Evolutionary conservation across 192 early-diverging fungal genomes (phyloP), one percentile per base, ranked within the genome.

Genomic region (Podila minutissima): DNA sequence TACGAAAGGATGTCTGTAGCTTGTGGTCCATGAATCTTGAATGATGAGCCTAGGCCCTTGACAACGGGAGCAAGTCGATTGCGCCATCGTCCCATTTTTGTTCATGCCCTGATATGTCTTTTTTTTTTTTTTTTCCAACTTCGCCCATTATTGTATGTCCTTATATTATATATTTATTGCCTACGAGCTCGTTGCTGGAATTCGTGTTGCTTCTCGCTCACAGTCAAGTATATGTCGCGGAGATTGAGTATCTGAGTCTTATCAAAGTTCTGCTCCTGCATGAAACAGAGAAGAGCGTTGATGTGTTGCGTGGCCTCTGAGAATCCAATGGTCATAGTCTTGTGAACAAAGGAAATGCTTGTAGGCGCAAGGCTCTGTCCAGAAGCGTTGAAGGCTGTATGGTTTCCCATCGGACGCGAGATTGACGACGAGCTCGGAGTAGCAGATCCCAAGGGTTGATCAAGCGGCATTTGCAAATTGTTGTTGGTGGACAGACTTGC

Each of bases 241-340:
- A 81, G 62, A 24, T 69, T 26, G 0, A 66, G 37, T 0, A 81
- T 24, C n/a, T 73, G 77, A 8, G 64, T 63, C 61, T 13, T 48
- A 2, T 26, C 31, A 61, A 73, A 73, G 8, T 51, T 55, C 12
- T 81, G 71, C 48, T 81, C 71, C 46, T 81, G 65, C 77, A 81
- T 81, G 64, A 81, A 81, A 10, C 67, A 46, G 8, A 66, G n/a
- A 32, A 81, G 58, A 0, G 70, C 73, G 35, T 69, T 51, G 8
- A 81, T 57, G 59, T 66, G 69, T 28, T 69, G 62, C 10, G 71
- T 32, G 0, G 77, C 77, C 26, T 81, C 77, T 12, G 26, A 3
- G 64, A 81, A 73, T 15, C 72, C 77, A 29, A 72, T 66, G 12
- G n/a, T 29, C 24, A 22, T 46, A 41, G 62, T 35, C n/a, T 19